phyloP scores from a whole-genome alignment of 768 basidiomycete genomes.

The Pisolithus sp. region DNA sequence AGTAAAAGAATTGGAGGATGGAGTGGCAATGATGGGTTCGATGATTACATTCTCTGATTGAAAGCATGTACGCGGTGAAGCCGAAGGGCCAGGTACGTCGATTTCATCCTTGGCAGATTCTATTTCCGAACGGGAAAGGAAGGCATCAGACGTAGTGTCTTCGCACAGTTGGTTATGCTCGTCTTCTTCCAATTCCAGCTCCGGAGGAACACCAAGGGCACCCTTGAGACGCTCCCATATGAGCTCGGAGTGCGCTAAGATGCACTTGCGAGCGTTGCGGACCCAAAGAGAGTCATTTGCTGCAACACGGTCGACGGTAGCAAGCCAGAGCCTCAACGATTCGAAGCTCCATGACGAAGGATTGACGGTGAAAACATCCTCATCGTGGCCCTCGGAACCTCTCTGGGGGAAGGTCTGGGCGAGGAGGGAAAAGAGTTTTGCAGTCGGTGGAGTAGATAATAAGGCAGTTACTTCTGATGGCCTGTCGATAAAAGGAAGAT shows the following conservation, averaged over 20 bases:
- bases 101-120: neutral
- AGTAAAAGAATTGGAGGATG: slow-evolving; percentile 17
- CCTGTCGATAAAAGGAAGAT: slow-evolving; percentile 83
- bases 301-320: slow-evolving; percentile 51
- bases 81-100: neutral
- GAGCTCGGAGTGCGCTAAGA: slow-evolving; percentile 72
- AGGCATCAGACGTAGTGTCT: neutral
- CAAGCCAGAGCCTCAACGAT: slow-evolving; percentile 67
- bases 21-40: slow-evolving; percentile 45
- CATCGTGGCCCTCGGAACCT: slow-evolving; percentile 20
- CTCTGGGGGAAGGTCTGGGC: slow-evolving; percentile 56
- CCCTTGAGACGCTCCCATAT: slow-evolving; percentile 91
- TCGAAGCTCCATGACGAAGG: slow-evolving; percentile 65
- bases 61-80: slow-evolving; percentile 8
- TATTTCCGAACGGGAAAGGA: neutral
- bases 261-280: slow-evolving; percentile 62
- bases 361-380: slow-evolving; percentile 40
- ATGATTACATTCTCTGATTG: slow-evolving; percentile 30
- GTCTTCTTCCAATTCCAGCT: slow-evolving; percentile 60
- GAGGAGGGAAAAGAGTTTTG: slow-evolving; percentile 66
- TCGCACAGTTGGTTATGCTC: neutral
- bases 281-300: slow-evolving; percentile 72
- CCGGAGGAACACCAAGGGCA: slow-evolving; percentile 81
- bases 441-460: slow-evolving; percentile 57
- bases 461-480: slow-evolving; percentile 67